These are phyloP conservation scores for Fusarium algeriense DNA, from an alignment of 2,329 filamentous ascomycete genomes.

Conservation along the genomic window DNA sequence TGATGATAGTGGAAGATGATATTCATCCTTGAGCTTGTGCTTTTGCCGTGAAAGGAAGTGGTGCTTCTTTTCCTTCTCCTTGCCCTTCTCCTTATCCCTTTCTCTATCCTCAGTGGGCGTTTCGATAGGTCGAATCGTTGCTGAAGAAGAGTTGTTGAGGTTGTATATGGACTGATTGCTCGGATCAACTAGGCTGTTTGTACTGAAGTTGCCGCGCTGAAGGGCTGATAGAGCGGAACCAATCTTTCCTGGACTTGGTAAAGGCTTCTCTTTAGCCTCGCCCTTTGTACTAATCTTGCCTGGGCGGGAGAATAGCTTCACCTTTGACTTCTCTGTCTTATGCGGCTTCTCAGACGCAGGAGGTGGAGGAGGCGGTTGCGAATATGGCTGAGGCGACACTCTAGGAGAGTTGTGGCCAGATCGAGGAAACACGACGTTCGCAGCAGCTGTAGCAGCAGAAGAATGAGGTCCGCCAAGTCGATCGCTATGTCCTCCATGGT, in stretches of 20 bases:
- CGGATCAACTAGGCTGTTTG: slow-evolving; percentile 76
- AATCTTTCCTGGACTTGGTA: slow-evolving; percentile 80
- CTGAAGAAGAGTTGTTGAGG: slow-evolving; percentile 80
- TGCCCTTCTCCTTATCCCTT: slow-evolving; percentile 59
- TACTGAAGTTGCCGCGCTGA: slow-evolving; percentile 76
- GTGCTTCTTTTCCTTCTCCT: slow-evolving; percentile 82
- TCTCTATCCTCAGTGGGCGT: slow-evolving; percentile 60
- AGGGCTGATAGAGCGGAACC: slow-evolving; percentile 74
- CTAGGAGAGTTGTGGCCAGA: slow-evolving; percentile 68
- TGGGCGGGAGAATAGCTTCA: slow-evolving; percentile 84
- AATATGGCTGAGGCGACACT: slow-evolving; percentile 53
- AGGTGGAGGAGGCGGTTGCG: slow-evolving; percentile 55
- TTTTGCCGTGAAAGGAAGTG: slow-evolving; percentile 85
- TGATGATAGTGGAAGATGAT: slow-evolving; percentile 78
- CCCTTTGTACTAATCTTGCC: slow-evolving; percentile 80
- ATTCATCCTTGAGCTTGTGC: slow-evolving; percentile 82
- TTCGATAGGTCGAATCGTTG: slow-evolving; percentile 77
- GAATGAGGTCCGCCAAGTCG: slow-evolving; percentile 67
- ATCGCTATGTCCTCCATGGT: slow-evolving; percentile 63
- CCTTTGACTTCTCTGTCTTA: slow-evolving; percentile 78
- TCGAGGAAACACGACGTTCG: slow-evolving; percentile 79
- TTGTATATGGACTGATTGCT: slow-evolving; percentile 75
- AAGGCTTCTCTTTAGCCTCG: slow-evolving; percentile 73
- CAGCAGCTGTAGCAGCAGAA: slow-evolving; percentile 75
- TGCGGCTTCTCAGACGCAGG: slow-evolving; percentile 67